Percentiles rank a stretch among this genome's conserved stretches.
Evolutionary conservation across 768 basidiomycete species (phyloP).

Genomic region (Astraeus odoratus): DNA sequence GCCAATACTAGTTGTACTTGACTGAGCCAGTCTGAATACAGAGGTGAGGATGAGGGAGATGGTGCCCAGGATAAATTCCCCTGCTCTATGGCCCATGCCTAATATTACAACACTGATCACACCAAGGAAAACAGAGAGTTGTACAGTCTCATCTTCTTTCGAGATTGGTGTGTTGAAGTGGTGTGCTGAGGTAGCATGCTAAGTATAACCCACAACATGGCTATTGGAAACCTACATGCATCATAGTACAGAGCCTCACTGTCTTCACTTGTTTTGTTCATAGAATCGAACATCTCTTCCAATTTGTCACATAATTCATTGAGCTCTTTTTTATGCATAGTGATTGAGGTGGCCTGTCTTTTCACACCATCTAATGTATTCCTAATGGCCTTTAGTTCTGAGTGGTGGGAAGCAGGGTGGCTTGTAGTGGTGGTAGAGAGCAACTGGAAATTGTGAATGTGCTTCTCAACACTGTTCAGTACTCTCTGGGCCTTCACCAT

Average conservation of each 20-base stretch:
- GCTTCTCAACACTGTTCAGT: background rate
- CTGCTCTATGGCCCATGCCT: slow-evolving; percentile 4
- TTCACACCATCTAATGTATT: background rate
- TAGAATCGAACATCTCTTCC: background rate
- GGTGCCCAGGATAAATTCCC: slow-evolving; percentile 15
- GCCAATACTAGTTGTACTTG: background rate
- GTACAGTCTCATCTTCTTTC: slow-evolving; percentile 10
- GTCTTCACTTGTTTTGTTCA: background rate
- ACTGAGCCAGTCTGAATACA: background rate
- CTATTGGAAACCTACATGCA: background rate
- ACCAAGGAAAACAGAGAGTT: slow-evolving; percentile 16
- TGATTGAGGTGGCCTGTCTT: background rate
- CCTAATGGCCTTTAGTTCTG: background rate
- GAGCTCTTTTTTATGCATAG: background rate
- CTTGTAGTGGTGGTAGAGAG: background rate
- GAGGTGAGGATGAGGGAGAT: slow-evolving; percentile 10
- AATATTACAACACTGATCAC: slow-evolving; percentile 14
- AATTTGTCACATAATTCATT: background rate
- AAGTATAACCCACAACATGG: background rate
- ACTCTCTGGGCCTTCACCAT: background rate
- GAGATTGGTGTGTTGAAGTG: slow-evolving; percentile 3
- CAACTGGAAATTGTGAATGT: background rate
- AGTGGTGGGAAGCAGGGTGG: background rate
- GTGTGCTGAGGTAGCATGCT: background rate
- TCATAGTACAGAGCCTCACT: background rate